Conservation (phyloP, 164 flowering plant genomes). For the Cinnamomum chago region DNA sequence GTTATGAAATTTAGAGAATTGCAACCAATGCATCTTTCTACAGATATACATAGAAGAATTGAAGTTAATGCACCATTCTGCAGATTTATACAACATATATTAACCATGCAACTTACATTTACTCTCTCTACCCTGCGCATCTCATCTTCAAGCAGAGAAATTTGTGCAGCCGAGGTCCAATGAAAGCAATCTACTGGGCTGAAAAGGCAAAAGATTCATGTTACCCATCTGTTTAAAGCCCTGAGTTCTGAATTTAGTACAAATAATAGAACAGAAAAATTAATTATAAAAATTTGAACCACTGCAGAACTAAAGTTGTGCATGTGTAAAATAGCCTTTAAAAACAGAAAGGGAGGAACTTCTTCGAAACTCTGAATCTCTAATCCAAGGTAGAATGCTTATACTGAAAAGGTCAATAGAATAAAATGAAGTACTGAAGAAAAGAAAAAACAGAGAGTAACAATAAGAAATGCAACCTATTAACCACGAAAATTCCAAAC, state of each 20-base stretch:
- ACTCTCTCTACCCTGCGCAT: conserved; percentile 96
- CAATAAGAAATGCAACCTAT: no score
- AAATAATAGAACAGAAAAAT: not conserved
- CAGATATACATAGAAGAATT: no score
- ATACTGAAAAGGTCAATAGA: no score
- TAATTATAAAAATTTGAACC: not conserved
- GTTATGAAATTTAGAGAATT: no score
- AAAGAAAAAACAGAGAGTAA: no score
- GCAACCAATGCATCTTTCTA: no score
- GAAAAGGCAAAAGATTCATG: conserved; percentile 16
- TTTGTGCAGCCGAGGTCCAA: conserved; percentile 92
- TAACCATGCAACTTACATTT: conserved; percentile 50
- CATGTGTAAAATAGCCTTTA: not conserved
- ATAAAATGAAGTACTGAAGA: no score
- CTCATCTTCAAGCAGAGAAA: conserved; percentile 94
- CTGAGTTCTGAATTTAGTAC: not conserved
- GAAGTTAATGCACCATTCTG: no score
- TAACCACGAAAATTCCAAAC: no score
- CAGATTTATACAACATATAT: not conserved
- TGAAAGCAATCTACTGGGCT: conserved; percentile 99
- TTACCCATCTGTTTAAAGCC: conserved; percentile 2
- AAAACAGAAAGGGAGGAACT: not conserved
- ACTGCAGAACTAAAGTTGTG: not conserved
- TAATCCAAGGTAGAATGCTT: no score
- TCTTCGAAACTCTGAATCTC: not conserved